A percentile compares a stretch with the other conserved stretches of the same genome.
phyloP scores from a whole-genome alignment of 371 early-diverging fungal species.

The Mucor plumbeus region DNA sequence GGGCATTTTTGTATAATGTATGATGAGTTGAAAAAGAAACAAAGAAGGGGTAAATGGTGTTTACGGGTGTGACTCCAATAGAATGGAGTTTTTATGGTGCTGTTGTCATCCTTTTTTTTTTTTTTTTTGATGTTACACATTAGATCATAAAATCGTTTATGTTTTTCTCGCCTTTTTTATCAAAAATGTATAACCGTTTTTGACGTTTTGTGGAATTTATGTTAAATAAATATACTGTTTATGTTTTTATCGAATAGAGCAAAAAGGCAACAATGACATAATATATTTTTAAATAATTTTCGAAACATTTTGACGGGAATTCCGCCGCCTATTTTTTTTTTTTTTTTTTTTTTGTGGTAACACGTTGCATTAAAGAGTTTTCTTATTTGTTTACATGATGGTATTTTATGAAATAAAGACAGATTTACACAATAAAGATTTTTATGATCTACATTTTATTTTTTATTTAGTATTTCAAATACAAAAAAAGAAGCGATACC shows the following conservation, averaged over 20 bases:
- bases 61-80: neutral
- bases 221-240: neutral
- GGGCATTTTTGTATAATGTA: slow-evolving; percentile 31
- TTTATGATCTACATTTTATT: neutral
- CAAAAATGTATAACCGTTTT: neutral
- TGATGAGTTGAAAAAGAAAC: neutral
- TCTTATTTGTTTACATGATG: neutral
- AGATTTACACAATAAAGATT: neutral
- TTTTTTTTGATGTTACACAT: neutral
- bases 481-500: no score
- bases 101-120: slow-evolving; percentile 2
- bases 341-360: neutral
- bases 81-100: neutral
- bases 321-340: neutral
- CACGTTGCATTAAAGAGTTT: neutral
- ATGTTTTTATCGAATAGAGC: neutral
- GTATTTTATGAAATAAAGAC: neutral
- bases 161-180: neutral
- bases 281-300: no score
- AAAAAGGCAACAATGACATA: neutral
- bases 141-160: neutral
- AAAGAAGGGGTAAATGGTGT: neutral
- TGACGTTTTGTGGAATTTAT: neutral
- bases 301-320: neutral
- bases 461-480: neutral